Evolutionary conservation across 1,284 basidiomycete species (phyloP).

Genomic region (Trametes sp.): DNA sequence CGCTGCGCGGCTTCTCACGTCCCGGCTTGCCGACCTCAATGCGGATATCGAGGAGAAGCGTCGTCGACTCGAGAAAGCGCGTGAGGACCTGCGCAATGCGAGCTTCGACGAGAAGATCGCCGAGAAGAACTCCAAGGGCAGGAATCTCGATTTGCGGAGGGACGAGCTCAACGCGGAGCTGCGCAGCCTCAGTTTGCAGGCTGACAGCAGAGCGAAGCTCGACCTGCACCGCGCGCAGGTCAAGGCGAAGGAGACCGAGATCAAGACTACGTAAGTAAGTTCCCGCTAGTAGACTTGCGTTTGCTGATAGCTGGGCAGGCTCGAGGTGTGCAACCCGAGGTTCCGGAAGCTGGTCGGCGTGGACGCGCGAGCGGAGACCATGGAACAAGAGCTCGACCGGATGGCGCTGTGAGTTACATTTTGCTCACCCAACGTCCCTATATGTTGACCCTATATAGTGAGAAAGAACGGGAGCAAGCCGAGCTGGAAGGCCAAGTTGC

Average conservation of each 20-base stretch:
- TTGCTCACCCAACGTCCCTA: not conserved
- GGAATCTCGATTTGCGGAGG: constrained; percentile 72
- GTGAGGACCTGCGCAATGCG: constrained; percentile 63
- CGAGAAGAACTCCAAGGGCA: constrained; percentile 62
- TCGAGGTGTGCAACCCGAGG: constrained; percentile 66
- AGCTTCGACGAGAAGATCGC: constrained; percentile 78
- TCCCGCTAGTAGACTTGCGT: not conserved
- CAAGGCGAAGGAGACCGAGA: constrained; percentile 68
- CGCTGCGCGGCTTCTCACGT: constrained; percentile 33
- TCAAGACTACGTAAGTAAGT: constrained; percentile 69
- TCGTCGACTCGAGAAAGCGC: constrained; percentile 61
- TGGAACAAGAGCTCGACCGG: constrained; percentile 76
- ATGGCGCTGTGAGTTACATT: constrained; percentile 57
- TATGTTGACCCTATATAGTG: constrained; percentile 50
- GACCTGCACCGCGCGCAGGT: constrained; percentile 79
- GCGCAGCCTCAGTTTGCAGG: constrained; percentile 78
- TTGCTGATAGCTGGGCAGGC: constrained; percentile 49
- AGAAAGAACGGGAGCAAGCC: constrained; percentile 68
- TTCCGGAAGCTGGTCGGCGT: constrained; percentile 71
- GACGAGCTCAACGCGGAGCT: constrained; percentile 82
- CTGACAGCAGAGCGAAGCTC: constrained; percentile 84
- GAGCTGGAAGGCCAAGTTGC: constrained; percentile 62
- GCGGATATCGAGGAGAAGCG: constrained; percentile 70
- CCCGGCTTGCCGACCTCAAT: constrained; percentile 46
- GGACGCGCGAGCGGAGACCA: constrained; percentile 65